Evolutionary conservation across 2,329 filamentous ascomycete species (phyloP).

Genomic region (Elsinoe batatas): DNA sequence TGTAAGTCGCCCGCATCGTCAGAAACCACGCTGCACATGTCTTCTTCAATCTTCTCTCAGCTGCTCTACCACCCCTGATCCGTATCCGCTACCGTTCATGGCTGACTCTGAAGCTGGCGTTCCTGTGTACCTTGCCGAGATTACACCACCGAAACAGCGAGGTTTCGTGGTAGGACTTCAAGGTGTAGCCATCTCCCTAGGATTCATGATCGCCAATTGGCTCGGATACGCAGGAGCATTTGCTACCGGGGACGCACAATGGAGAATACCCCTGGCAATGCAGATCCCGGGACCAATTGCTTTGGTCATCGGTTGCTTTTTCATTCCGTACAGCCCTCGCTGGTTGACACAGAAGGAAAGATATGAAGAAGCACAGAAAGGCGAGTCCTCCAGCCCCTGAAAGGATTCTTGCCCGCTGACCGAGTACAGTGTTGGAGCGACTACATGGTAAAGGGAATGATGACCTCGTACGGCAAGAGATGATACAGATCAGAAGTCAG

Average conservation of each 20-base stretch:
- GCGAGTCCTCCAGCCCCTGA: conserved; percentile 29
- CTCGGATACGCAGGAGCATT: conserved; percentile 32
- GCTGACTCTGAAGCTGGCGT: conserved; percentile 16
- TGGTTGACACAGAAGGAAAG: conserved; percentile 25
- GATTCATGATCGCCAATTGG: conserved; percentile 33
- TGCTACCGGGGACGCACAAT: conserved; percentile 36
- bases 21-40: too few species aligned
- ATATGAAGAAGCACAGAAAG: conserved; percentile 34
- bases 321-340: conserved; percentile 30
- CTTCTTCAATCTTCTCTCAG: too few species aligned
- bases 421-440: conserved; percentile 22
- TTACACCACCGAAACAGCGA: conserved; percentile 24
- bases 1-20: not conserved
- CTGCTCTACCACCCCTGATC: too few species aligned
- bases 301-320: conserved; percentile 27
- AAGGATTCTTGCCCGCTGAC: conserved; percentile 23
- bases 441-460: conserved; percentile 20
- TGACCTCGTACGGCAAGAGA: conserved; percentile 21
- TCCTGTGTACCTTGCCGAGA: conserved; percentile 25
- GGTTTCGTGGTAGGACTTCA: conserved; percentile 26
- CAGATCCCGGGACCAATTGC: conserved; percentile 34
- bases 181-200: conserved; percentile 22
- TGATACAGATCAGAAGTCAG: conserved; percentile 25
- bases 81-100: too few species aligned
- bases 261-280: conserved; percentile 51